Base-by-base conservation (phyloP, 805 yeast species). In the Wickerhamiella lipophila region DNA sequence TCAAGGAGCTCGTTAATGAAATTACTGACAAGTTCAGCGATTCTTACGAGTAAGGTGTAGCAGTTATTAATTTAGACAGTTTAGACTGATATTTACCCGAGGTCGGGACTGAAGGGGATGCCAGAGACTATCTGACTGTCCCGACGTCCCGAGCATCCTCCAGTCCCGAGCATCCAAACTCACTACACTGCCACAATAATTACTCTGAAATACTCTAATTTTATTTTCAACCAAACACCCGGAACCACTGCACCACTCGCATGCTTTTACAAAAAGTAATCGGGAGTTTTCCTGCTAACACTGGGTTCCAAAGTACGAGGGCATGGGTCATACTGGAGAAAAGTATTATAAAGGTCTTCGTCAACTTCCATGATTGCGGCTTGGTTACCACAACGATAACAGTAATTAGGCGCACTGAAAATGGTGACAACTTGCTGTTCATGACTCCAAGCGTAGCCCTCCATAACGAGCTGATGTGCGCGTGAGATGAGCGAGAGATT, bases 341-440 rank as follows among this genome's bases (percentile, higher is more conserved):
- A 75, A 84, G 68, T 61, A 38, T 63, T 81, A 65, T 83, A 80
- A 67, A 85, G 89, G 64, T 80, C 82, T 66, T 88, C 96, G 65
- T 88, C 96, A 53, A 88, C 95, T 69, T 88, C 96, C 96, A 88
- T 88, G 58, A 88, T 85, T 34, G 96, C 96, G 40, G 96, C 96
- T 71, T 86, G 95, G 69, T 88, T 88, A 60, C 97, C 97, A 71
- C 97, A 88, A 69, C 97, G 76, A 67, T 88, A 88, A 68, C 97
- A 88, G 66, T 88, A 88, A 67, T 88, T 88, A 52, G 97, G 97
- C 25, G 97, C 97, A 52, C 86, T 77, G 65, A 87, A 88, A 50
- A 88, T 86, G 27, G 97, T 88, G 38, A 88, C 96, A 42, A 88
- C 96, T 53, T 79, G 76, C 69, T 88, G 94, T 66, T 83, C 94